phyloP scores from a whole-genome alignment of 2,329 filamentous ascomycete genomes.

The Fusarium mexicanum region DNA sequence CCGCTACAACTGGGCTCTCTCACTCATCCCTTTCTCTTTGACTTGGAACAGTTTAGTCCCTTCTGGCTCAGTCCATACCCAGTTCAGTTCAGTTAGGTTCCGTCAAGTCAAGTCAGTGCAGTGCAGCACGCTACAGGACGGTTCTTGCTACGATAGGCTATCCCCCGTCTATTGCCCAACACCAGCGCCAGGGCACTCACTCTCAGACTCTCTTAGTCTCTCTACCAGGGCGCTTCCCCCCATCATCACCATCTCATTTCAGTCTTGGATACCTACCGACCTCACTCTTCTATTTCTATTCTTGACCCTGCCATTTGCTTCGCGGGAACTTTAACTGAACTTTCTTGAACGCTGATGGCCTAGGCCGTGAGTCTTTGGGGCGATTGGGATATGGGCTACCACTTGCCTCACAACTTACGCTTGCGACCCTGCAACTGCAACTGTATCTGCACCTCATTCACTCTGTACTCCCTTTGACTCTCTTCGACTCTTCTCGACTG shows the following conservation, averaged over 20 bases:
- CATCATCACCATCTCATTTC: conserved; percentile 37
- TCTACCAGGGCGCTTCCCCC: conserved; percentile 18
- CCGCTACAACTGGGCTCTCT: conserved; percentile 8
- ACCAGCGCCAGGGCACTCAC: background rate
- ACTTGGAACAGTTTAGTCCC: conserved; percentile 27
- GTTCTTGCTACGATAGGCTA: conserved; percentile 26
- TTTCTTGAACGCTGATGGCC: conserved; percentile 47
- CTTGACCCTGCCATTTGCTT: conserved; percentile 17
- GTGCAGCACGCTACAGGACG: background rate
- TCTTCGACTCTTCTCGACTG: conserved; percentile 33
- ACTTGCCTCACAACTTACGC: conserved; percentile 47
- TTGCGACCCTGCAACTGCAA: conserved; percentile 44
- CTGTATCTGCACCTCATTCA: conserved; percentile 31
- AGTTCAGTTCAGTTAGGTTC: background rate
- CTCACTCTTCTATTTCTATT: conserved; percentile 27
- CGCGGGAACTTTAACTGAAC: conserved; percentile 11
- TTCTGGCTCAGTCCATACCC: background rate
- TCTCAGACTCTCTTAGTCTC: conserved; percentile 1
- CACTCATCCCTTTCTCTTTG: conserved; percentile 29
- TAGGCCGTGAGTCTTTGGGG: conserved; percentile 47
- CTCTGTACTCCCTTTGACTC: conserved; percentile 36
- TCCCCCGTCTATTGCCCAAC: conserved; percentile 1
- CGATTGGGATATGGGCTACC: conserved; percentile 54
- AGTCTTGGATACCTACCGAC: conserved; percentile 12
- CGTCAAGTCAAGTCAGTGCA: background rate